Evolutionary conservation across 371 early-diverging fungal species (phyloP).

Genomic region (Actinomortierella ambigua): DNA sequence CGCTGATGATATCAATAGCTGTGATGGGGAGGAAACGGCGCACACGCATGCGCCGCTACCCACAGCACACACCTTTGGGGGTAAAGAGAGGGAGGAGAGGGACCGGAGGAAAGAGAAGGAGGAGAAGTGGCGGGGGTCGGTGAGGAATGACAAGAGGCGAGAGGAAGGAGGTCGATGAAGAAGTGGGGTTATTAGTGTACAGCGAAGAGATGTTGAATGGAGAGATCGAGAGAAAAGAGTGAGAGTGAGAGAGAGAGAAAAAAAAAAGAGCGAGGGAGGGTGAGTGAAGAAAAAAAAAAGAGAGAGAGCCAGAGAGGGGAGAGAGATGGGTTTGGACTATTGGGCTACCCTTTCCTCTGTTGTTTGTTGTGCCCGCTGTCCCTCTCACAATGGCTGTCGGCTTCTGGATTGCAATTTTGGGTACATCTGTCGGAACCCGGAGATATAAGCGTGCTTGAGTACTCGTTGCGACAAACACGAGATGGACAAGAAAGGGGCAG

Average conservation of each 20-base stretch:
- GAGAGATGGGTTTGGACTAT: neutral
- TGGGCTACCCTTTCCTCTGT: too few species aligned
- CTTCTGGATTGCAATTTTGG: too few species aligned
- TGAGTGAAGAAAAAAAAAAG: neutral
- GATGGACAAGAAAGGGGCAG: too few species aligned
- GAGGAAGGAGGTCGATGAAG: neutral
- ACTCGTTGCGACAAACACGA: too few species aligned
- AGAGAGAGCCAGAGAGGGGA: neutral
- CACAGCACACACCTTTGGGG: neutral
- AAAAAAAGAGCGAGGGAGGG: neutral
- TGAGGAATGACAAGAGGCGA: neutral
- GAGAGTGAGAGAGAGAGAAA: neutral
- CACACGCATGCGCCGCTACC: too few species aligned
- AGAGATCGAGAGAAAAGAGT: neutral
- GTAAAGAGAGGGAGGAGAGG: neutral
- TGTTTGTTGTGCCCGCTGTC: too few species aligned
- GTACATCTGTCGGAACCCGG: too few species aligned
- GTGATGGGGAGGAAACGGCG: too few species aligned
- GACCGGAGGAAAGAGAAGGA: slow-evolving; percentile 6
- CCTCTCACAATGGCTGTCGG: too few species aligned
- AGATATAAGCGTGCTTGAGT: too few species aligned
- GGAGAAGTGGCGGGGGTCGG: neutral
- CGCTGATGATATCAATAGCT: too few species aligned
- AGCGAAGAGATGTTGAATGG: neutral
- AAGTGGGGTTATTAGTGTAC: neutral